Evolutionary conservation across 805 yeast species (phyloP), one percentile per base, ranked within the genome.

Genomic region (Saturnispora silvae): DNA sequence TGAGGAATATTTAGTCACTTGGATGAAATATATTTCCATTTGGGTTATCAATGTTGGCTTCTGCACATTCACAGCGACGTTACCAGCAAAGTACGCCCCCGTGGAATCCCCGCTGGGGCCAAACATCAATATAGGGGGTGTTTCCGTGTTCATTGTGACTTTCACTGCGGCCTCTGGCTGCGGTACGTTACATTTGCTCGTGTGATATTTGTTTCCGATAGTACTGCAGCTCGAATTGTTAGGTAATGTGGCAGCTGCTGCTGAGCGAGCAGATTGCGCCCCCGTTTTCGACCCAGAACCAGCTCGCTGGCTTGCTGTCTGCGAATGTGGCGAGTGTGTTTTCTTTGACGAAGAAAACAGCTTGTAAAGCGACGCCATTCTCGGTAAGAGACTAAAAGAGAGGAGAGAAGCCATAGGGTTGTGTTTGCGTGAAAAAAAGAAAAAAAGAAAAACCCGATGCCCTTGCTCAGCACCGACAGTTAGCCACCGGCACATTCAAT

Each of bases 101-200:
- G 94, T 68, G 2, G 92, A 76, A 41, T 83, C 92, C 7, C 60
- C 56, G 3, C 87, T 81, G 1, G 69, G 59, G 0, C 98, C 98
- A 52, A 82, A 89, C 38, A 92, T 61, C 32, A 84, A 73, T 27
- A 87, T 68, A 0, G 99, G 98, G 1, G 97, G 97, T 2, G 94
- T 79, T 53, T 92, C 99, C 17, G 92, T 63, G 27, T 67, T 66
- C 24, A 87, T 67, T 1, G 75, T 53, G 10, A 83, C 57, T 24
- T 68, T 48, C 18, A 60, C 42, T 11, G 54, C 56, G 2, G 53
- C 45, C 9, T 45, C 31, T 13, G 51, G 49, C 16, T 44, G 45
- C 6, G 45, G 37, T 34, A 45, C 50, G 35, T 57, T 57, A 30
- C 56, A 40, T 8, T 41, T 38, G 4, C 35, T 37, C 0, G 55